A percentile compares a stretch with the other conserved stretches of the same genome.
These are phyloP conservation scores for Polychaeton citri DNA, from an alignment of 2,329 filamentous ascomycete genomes.

Conservation along the genomic window DNA sequence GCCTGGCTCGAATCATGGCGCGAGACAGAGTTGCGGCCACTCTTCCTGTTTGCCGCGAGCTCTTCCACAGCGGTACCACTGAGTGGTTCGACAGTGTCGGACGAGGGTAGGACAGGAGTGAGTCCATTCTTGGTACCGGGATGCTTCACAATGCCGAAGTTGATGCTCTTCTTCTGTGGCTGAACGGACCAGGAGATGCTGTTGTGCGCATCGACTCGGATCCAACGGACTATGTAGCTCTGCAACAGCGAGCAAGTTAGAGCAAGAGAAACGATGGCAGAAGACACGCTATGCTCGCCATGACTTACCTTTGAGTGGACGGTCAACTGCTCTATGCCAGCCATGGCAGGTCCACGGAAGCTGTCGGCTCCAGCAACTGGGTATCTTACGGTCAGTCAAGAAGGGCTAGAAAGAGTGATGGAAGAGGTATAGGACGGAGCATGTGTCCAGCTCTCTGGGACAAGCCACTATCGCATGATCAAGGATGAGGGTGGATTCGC, in stretches of 20 bases:
- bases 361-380: no score
- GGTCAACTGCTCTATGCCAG: constrained; percentile 90
- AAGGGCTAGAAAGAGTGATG: no score
- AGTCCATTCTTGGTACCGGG: constrained; percentile 57
- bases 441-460: no score
- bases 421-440: no score
- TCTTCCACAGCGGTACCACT: constrained; percentile 17
- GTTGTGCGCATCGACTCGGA: constrained; percentile 76
- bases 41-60: constrained; percentile 21
- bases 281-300: no score
- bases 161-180: constrained; percentile 95
- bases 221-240: constrained; percentile 98
- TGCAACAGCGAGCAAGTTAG: constrained; percentile 25
- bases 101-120: constrained; percentile 28
- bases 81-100: constrained; percentile 24
- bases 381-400: no score
- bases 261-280: background rate
- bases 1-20: constrained; percentile 47
- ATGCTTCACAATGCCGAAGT: constrained; percentile 97
- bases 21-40: constrained; percentile 24
- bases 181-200: constrained; percentile 97
- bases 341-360: no score
- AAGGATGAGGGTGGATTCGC: no score
- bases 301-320: constrained; percentile 82
- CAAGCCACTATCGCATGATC: no score